phyloP scores from a whole-genome alignment of 2,329 filamentous ascomycete species.

The Penicillium capsulatum region DNA sequence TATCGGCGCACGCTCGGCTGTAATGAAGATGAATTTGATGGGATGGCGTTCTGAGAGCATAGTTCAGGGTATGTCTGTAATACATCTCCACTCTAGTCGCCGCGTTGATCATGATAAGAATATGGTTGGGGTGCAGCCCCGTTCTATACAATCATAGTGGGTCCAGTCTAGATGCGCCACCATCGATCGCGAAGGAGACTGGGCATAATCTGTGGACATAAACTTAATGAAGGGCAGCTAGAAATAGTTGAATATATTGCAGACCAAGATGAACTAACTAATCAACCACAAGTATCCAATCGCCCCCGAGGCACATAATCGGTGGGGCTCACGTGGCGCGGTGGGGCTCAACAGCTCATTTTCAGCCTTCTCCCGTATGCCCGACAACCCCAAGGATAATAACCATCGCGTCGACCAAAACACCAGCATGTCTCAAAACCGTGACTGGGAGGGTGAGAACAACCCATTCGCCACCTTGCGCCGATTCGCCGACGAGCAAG shows the following conservation, averaged over 20 bases:
- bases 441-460: conserved; percentile 32
- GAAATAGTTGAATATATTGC: no score
- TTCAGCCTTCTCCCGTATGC: conserved; percentile 18
- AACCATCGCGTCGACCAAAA: conserved; percentile 15
- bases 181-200: conserved; percentile 3
- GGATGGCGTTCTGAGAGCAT: no score
- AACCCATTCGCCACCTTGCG: conserved; percentile 60
- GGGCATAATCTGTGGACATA: conserved; percentile 5
- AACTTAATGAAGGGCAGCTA: no score
- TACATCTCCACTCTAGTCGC: no score
- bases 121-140: not conserved
- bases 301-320: no score
- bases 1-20: conserved; percentile 20
- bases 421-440: conserved; percentile 14
- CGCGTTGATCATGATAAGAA: no score
- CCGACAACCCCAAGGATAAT: conserved; percentile 18
- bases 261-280: no score
- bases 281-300: no score
- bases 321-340: conserved; percentile 32
- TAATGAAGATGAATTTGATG: conserved; percentile 5
- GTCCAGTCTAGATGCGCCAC: not conserved
- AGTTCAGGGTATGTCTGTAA: no score
- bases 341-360: conserved; percentile 30
- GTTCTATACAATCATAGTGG: no score
- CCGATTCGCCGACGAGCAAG: conserved; percentile 56